phyloP scores from a whole-genome alignment of 2,329 filamentous ascomycete genomes.

The Cercospora sojina region DNA sequence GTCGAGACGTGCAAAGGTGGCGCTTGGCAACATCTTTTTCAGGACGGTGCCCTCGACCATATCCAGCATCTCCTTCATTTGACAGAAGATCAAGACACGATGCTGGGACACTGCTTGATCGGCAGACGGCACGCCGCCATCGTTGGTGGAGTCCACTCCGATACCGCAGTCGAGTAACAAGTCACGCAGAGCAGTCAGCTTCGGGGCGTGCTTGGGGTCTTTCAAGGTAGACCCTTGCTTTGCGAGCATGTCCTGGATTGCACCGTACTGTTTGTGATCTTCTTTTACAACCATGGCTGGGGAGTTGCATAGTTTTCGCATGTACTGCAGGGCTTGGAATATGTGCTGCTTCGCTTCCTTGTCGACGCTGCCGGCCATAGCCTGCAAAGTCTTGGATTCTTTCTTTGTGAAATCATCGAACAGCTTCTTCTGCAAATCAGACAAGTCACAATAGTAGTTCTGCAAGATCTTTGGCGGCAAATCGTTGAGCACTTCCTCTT shows the following conservation, averaged over 20 bases:
- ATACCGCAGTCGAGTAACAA: conserved; percentile 98
- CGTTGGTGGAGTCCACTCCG: conserved; percentile 58
- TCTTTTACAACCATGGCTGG: conserved; percentile 95
- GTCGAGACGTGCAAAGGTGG: conserved; percentile 91
- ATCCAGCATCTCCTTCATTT: conserved; percentile 99
- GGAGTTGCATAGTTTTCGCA: conserved; percentile 98
- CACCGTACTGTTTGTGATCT: conserved; percentile 83
- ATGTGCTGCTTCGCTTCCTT: conserved; percentile 97
- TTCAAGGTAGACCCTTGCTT: conserved; percentile 78
- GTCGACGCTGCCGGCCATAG: conserved; percentile 79
- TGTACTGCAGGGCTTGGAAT: conserved; percentile 98
- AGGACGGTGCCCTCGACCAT: conserved; percentile 96
- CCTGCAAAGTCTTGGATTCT: conserved; percentile 81
- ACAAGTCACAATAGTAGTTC: conserved; percentile 98
- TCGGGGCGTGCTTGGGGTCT: conserved; percentile 85
- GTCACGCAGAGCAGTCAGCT: conserved; percentile 85
- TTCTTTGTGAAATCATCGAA: conserved; percentile 97
- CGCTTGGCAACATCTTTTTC: conserved; percentile 83
- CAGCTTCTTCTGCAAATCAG: conserved; percentile 87
- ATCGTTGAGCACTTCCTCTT: conserved; percentile 96
- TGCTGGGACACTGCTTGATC: conserved; percentile 89
- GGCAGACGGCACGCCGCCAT: conserved; percentile 53
- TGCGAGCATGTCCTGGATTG: conserved; percentile 76
- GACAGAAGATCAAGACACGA: conserved; percentile 93
- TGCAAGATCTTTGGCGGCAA: conserved; percentile 97